A percentile compares a stretch with the other conserved stretches of the same genome.
Conservation (phyloP, 2,329 filamentous ascomycete species). For the Trichoderma lentiforme region DNA sequence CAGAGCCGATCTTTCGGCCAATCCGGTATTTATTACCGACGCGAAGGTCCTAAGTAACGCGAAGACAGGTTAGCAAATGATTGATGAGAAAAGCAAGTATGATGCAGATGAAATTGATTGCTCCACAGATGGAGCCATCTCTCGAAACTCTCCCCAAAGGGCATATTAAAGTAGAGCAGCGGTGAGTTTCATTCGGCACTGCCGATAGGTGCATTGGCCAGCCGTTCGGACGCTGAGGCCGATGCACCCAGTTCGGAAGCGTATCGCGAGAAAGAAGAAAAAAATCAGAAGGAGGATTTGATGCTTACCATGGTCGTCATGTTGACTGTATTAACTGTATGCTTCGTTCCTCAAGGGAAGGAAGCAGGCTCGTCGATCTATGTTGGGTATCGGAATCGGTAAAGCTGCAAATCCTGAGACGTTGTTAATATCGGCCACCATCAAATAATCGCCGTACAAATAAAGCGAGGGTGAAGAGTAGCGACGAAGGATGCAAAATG, state of each 20-base stretch:
- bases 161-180: neutral
- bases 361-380: conserved; percentile 19
- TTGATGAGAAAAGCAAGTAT: neutral
- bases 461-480: neutral
- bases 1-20: conserved; percentile 97
- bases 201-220: conserved; percentile 2
- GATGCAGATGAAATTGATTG: neutral
- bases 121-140: neutral
- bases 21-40: conserved; percentile 99
- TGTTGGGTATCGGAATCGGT: neutral
- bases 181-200: neutral
- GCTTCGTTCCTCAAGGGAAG: conserved; percentile 25
- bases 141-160: neutral
- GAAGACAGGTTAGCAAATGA: conserved; percentile 22
- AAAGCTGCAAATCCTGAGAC: neutral
- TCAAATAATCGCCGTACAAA: neutral
- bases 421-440: neutral
- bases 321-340: conserved; percentile 26
- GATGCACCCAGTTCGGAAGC: neutral
- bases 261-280: neutral
- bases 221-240: neutral
- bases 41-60: conserved; percentile 73
- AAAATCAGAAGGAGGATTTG: neutral
- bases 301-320: conserved; percentile 53
- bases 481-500: neutral